Percentiles rank a stretch among this genome's conserved stretches.
phyloP scores from a whole-genome alignment of 805 yeast genomes.

The Starmerella stellata region DNA sequence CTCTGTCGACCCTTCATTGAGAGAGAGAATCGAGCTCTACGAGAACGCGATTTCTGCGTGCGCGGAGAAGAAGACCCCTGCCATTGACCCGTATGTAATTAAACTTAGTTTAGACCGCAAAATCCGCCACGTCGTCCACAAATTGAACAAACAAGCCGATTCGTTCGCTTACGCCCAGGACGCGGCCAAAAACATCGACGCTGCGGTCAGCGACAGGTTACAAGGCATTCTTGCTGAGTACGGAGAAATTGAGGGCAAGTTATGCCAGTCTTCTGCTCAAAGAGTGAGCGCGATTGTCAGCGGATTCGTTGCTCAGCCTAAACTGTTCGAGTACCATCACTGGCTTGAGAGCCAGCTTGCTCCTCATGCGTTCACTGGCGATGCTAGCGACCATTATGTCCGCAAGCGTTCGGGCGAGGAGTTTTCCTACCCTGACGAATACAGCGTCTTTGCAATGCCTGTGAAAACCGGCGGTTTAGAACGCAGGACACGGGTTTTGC shows the following conservation, averaged over 20 bases:
- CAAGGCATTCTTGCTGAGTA: constrained; percentile 57
- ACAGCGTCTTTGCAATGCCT: constrained; percentile 48
- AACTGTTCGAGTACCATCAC: constrained; percentile 75
- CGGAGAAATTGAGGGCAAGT: constrained; percentile 42
- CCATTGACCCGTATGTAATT: constrained; percentile 58
- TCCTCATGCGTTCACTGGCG: constrained; percentile 7
- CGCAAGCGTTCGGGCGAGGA: constrained; percentile 15
- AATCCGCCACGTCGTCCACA: constrained; percentile 56
- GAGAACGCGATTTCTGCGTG: constrained; percentile 11
- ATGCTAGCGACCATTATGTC: background rate
- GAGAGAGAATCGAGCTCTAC: constrained; percentile 28
- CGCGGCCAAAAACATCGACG: constrained; percentile 75
- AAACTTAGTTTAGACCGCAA: constrained; percentile 57
- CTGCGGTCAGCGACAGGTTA: constrained; percentile 69
- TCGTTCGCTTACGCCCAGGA: constrained; percentile 74
- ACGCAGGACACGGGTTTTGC: constrained; percentile 75
- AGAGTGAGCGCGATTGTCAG: constrained; percentile 55
- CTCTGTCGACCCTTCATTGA: constrained; percentile 18
- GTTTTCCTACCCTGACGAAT: constrained; percentile 47
- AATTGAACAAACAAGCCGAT: constrained; percentile 74
- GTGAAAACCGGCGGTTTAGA: constrained; percentile 69
- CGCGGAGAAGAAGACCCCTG: constrained; percentile 10
- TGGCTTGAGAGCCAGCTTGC: constrained; percentile 25
- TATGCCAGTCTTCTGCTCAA: constrained; percentile 18
- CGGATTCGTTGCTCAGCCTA: constrained; percentile 60